Base-by-base conservation (phyloP, 2,329 filamentous ascomycete species). In the Hypoxylon sp. region DNA sequence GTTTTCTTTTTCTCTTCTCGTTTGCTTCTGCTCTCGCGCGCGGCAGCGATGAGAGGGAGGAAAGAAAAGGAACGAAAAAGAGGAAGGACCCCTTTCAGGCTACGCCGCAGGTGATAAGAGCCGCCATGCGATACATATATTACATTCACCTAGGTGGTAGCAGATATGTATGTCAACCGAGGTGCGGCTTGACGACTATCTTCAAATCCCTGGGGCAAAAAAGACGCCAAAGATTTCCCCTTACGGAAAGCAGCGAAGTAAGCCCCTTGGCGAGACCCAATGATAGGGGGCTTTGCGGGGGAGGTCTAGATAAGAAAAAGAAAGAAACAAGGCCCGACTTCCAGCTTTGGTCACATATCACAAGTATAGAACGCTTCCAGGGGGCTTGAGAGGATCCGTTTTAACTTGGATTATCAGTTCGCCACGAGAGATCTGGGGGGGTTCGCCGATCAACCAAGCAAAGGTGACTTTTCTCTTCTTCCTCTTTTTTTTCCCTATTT, bases 251-350 rank as follows among this genome's bases (percentile, higher is more conserved):
- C 35, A 33, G 21, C 23, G 40, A 55, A 2, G 45, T 38, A 6
- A 35, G n/a, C n/a, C 31, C 9, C 29, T 29, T 20, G 18, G 8
- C 53, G 37, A 17, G 33, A 47, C 55, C 55, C 58, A 55, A 54
- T 31, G 47, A 49, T 41, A 48, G 47, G 33, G 58, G 58, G 15
- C 58, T 58, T 55, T 58, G 47, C 46, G 49, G 49, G 50, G 55
- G 41, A 45, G 38, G 13, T 38, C 31, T 50, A 62, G 55, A 58
- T 58, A 55, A 55, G 58, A 31, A 38, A 15, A 43, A 26, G 21
- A 27, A 3, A 27, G 29, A 33, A 7, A 10, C 27, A 3, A 3
- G 29, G 8, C n/a, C n/a, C n/a, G n/a, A n/a, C n/a, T n/a, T n/a
- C n/a, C n/a, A n/a, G n/a, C n/a, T 8, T n/a, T 29, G 48, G 45